These are phyloP conservation scores for Glebionis coronaria DNA, from an alignment of 129 eudicot species.

Conservation along the genomic window DNA sequence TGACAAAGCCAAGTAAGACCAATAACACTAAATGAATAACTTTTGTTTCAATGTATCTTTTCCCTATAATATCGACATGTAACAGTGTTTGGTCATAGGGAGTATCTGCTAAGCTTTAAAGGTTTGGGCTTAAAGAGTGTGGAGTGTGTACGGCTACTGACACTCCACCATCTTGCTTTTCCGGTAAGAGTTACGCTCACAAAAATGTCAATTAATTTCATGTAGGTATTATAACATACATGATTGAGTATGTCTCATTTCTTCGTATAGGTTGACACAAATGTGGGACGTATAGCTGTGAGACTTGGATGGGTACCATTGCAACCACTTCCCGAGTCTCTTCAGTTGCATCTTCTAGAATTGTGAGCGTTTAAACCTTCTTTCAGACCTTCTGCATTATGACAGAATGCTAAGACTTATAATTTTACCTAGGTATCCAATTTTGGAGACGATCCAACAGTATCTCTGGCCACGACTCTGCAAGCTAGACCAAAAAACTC, in stretches of 20 bases:
- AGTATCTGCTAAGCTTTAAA: slow-evolving; percentile 71
- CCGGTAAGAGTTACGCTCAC: slow-evolving; percentile 54
- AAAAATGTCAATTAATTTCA: not conserved
- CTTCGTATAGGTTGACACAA: slow-evolving; percentile 70
- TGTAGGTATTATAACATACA: not conserved
- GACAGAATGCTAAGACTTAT: slow-evolving; percentile 10
- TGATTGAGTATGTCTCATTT: slow-evolving; percentile 3
- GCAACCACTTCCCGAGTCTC: slow-evolving; percentile 83
- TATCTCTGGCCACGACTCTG: slow-evolving; percentile 94
- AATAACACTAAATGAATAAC: not conserved
- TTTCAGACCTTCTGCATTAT: not conserved
- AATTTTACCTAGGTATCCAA: slow-evolving; percentile 56
- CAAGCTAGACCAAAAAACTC: slow-evolving; percentile 83
- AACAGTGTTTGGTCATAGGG: slow-evolving; percentile 43
- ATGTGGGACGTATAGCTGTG: slow-evolving; percentile 94
- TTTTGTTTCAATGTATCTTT: not conserved
- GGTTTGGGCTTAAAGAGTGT: slow-evolving; percentile 89
- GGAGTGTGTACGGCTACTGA: slow-evolving; percentile 85
- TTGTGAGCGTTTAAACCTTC: slow-evolving; percentile 45
- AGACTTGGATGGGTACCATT: slow-evolving; percentile 97
- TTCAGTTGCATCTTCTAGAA: slow-evolving; percentile 82
- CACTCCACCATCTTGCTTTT: slow-evolving; percentile 91
- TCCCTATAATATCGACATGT: not conserved
- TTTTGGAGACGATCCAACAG: slow-evolving; percentile 81
- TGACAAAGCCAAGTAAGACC: slow-evolving; percentile 85